Evolutionary conservation across 2,329 filamentous ascomycete species (phyloP).

Genomic region (Ascochyta lentis): DNA sequence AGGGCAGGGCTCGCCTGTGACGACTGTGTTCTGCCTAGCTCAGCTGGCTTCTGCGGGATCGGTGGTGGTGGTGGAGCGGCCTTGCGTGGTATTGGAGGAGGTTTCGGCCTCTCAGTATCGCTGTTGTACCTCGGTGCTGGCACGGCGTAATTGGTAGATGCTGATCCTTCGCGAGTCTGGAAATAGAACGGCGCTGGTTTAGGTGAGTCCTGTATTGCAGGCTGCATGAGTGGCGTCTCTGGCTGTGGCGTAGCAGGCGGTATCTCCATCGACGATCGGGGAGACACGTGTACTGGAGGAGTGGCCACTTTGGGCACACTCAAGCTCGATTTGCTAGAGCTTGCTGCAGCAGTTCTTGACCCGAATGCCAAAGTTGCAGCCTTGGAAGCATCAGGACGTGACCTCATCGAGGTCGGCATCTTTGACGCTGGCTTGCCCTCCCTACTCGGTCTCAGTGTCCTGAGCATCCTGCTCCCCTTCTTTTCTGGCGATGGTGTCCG

Average conservation of each 20-base stretch:
- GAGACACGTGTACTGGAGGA: conserved; percentile 27
- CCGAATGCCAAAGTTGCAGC: conserved; percentile 69
- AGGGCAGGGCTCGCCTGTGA: conserved; percentile 14
- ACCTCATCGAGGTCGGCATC: conserved; percentile 53
- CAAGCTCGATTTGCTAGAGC: conserved; percentile 24
- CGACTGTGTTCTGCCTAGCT: conserved; percentile 14
- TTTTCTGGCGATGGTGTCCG: conserved; percentile 69
- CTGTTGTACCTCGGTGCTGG: conserved; percentile 20
- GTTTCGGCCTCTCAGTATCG: conserved; percentile 23
- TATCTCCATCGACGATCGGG: conserved; percentile 41
- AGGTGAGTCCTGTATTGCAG: conserved; percentile 20
- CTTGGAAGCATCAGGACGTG: conserved; percentile 63
- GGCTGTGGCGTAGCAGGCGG: conserved; percentile 14
- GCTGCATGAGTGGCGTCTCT: conserved; percentile 28
- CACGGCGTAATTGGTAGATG: conserved; percentile 23
- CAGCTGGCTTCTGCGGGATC: conserved; percentile 32
- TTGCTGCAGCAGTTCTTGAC: conserved; percentile 36
- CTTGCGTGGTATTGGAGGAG: conserved; percentile 15
- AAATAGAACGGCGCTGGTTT: conserved; percentile 33
- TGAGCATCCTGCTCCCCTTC: conserved; percentile 63
- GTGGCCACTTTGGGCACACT: conserved; percentile 24
- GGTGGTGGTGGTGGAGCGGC: conserved; percentile 20
- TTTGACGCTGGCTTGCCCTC: conserved; percentile 56
- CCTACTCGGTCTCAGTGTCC: conserved; percentile 58
- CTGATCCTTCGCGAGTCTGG: conserved; percentile 28